Base-by-base conservation (phyloP, 2,329 filamentous ascomycete species). In the Sordariomycetes sp. region DNA sequence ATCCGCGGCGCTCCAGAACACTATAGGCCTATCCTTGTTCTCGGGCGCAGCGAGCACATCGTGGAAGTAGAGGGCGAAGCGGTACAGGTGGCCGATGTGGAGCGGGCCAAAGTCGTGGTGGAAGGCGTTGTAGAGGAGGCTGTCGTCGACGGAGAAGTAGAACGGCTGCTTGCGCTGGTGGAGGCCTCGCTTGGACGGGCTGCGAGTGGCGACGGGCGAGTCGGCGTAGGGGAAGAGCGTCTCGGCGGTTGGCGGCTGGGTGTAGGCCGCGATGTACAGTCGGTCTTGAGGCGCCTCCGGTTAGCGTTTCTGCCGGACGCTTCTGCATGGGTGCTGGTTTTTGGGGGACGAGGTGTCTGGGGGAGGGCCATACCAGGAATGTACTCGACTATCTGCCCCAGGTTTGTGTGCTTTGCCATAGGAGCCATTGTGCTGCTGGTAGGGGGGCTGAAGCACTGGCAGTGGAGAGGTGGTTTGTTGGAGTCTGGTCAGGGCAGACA, bases 51-150 rank as follows among this genome's bases (percentile, higher is more conserved):
- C 93, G 40, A 99, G 80, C 53, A 97, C 90, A 66, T 97, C 93
- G 69, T 99, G 94, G 69, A 99, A 90, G 66, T 93, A 87, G 58
- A 97, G 89, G 4, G 94, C 93, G 71, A 97, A 99, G 62, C 94
- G 85, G 78, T 97, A 99, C 48, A 99, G 78, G 71, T 99, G 94
- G 28, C 94, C 94, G 65, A 99, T 96, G 76, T 99, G 94, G 60
- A 99, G 79, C 67, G 94, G 94, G 66, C 94, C 94, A 72, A 99
- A 99, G 75, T 99, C 94, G 67, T 95, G 92, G 74, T 97, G 92
- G 74, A 99, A 99, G 35, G 93, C 92, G 72, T 99, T 99, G 80
- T 99, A 99, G 53, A 96, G 81, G 52, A 99, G 85, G 48, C 80
- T 87, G 69, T 96, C 90, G 70, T 99, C 94, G 64, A 97, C 86